Base-by-base conservation (phyloP, 2,329 filamentous ascomycete species). In the Microdochium trichocladiopsis region DNA sequence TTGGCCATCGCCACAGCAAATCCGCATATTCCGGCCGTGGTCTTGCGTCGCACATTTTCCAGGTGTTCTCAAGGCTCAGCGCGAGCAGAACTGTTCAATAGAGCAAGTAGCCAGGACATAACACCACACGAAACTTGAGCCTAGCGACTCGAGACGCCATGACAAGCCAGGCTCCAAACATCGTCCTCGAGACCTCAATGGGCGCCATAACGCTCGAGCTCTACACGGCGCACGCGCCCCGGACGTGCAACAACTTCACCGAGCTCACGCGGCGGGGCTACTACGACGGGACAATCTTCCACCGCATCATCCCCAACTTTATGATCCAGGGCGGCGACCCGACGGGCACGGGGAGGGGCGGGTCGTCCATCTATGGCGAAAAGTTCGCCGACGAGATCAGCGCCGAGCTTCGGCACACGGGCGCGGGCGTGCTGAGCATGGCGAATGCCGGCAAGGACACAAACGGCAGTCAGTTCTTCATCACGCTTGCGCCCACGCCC, bases 251-350 rank as follows among this genome's bases (percentile, higher is more conserved):
- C 55, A 96, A 97, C 78, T 97, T 97, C 73, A 68, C 79, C 24
- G 88, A 87, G 4, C 88, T 97, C 50, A 83, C 85, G 21, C 75
- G 80, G 56, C 81, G 91, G 60, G 89, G 89, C 60, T 97, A 96
- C 81, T 99, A 96, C 80, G 83, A 94, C 73, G 76, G 73, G 66
- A 83, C 88, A 54, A 74, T 92, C 64, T 93, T 97, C 79, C 94
- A 97, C 76, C 91, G 94, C 68, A 86, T 97, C 61, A 97, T 99
- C 65, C 85, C 90, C 50, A 84, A 90, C 71, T 99, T 99, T 77
- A 97, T 99, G 93, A 79, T 95, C 53, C 93, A 97, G 74, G 89
- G 87, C 56, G 92, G 93, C 54, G 94, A 99, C 69, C 93, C 93
- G 1, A 96, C 93, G 0, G 93, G 92, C 55, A 96, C 91, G 1